These are phyloP conservation scores for Geotrichum reessii DNA, from an alignment of 1,139 yeast species.

Conservation along the genomic window DNA sequence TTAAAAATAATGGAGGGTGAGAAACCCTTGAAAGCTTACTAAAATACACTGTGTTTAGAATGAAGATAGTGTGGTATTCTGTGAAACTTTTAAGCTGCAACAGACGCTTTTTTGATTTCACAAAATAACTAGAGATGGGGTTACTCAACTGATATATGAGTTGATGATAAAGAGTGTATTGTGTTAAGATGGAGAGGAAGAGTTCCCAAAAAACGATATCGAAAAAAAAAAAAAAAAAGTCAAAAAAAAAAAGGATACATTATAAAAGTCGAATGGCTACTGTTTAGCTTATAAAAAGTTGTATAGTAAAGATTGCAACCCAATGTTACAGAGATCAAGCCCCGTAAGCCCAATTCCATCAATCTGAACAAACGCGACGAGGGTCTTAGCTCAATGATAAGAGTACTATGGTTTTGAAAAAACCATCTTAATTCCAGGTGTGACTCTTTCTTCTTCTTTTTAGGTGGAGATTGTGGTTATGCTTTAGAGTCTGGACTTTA, in stretches of 20 bases:
- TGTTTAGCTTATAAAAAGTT: background rate
- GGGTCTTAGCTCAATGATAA: too few species aligned
- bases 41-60: slow-evolving; percentile 6
- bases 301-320: background rate
- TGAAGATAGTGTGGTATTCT: background rate
- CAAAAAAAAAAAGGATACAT: background rate
- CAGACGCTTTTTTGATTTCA: background rate
- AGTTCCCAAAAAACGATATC: background rate
- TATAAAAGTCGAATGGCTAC: background rate
- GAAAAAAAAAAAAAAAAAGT: background rate
- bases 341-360: too few species aligned
- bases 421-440: background rate
- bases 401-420: background rate
- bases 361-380: too few species aligned
- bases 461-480: background rate
- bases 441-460: background rate
- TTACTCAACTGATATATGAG: background rate
- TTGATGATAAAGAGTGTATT: background rate
- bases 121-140: background rate
- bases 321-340: too few species aligned
- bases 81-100: background rate
- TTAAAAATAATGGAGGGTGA: slow-evolving; percentile 8
- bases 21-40: slow-evolving; percentile 10
- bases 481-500: background rate
- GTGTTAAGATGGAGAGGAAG: background rate